Conservation (phyloP, 1,284 basidiomycete genomes). For the Leccinum colubrinum region DNA sequence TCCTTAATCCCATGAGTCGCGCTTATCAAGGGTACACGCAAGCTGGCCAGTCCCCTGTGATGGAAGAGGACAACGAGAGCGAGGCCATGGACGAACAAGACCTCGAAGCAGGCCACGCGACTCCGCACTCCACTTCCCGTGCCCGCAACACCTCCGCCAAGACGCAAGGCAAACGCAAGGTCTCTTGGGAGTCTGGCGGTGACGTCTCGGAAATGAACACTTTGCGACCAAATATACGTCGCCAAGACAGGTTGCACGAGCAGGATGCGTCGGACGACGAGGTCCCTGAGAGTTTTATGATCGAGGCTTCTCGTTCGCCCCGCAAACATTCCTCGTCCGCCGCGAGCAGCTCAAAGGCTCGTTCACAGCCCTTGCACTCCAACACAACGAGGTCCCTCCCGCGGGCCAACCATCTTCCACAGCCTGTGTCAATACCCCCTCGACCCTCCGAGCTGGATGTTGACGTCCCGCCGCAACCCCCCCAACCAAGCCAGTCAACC, state of each 20-base stretch:
- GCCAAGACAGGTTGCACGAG: conserved; percentile 55
- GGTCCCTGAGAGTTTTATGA: conserved; percentile 80
- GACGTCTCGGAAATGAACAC: conserved; percentile 53
- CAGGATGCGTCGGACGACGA: conserved; percentile 73
- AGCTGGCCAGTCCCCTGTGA: conserved; percentile 62
- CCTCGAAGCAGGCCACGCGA: conserved; percentile 48
- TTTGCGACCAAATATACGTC: conserved; percentile 64
- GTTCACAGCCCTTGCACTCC: conserved; percentile 47
- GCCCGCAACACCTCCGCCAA: conserved; percentile 29
- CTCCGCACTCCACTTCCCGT: conserved; percentile 29
- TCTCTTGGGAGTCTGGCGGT: conserved; percentile 48
- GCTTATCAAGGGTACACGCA: conserved; percentile 67
- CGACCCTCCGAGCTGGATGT: conserved; percentile 61
- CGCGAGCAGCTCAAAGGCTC: conserved; percentile 27
- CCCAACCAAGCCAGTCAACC: conserved; percentile 25
- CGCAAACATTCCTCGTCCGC: conserved; percentile 33
- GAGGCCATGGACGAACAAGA: conserved; percentile 45
- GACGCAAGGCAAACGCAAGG: conserved; percentile 48
- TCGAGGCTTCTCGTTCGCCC: conserved; percentile 50
- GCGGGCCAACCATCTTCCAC: conserved; percentile 37
- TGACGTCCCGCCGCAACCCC: conserved; percentile 29
- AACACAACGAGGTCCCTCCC: conserved; percentile 43
- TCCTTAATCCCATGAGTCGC: conserved; percentile 78
- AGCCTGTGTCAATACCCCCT: conserved; percentile 53
- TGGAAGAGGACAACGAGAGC: conserved; percentile 58